Conservation (phyloP, 768 basidiomycete genomes). For the Termitomyces sp. region DNA sequence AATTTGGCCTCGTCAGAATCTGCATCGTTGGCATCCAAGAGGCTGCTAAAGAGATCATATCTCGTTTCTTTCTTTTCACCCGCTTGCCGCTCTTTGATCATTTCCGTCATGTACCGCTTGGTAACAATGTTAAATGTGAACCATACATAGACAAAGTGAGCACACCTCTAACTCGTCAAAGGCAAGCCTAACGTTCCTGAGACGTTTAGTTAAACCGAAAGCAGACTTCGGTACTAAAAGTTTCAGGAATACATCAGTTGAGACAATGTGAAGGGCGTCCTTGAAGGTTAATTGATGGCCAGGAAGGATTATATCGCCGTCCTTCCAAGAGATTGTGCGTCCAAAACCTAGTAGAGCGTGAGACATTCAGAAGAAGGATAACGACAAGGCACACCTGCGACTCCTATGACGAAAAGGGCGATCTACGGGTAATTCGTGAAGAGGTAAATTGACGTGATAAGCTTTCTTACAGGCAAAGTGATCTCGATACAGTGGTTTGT, state of each 20-base stretch:
- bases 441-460: not conserved
- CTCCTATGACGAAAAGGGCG: constrained; percentile 49
- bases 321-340: constrained; percentile 41
- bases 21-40: constrained; percentile 44
- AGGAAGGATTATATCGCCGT: constrained; percentile 27
- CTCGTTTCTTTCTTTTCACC: constrained; percentile 30
- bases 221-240: constrained; percentile 34
- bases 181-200: constrained; percentile 26
- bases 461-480: constrained; percentile 42
- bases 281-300: constrained; percentile 46
- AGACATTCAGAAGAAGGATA: not conserved
- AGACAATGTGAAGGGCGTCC: constrained; percentile 37
- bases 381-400: constrained; percentile 32
- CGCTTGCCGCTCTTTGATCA: constrained; percentile 39
- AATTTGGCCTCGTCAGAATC: constrained; percentile 27
- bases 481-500: constrained; percentile 46
- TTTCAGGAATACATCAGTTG: constrained; percentile 30
- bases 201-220: constrained; percentile 26
- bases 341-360: constrained; percentile 39
- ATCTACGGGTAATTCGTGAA: constrained; percentile 27
- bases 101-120: constrained; percentile 43
- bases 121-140: not conserved
- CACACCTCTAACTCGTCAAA: constrained; percentile 39
- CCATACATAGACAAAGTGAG: not conserved
- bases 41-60: constrained; percentile 46